Conservation (phyloP, 2,329 filamentous ascomycete species). For the Harringtonia aguacate region DNA sequence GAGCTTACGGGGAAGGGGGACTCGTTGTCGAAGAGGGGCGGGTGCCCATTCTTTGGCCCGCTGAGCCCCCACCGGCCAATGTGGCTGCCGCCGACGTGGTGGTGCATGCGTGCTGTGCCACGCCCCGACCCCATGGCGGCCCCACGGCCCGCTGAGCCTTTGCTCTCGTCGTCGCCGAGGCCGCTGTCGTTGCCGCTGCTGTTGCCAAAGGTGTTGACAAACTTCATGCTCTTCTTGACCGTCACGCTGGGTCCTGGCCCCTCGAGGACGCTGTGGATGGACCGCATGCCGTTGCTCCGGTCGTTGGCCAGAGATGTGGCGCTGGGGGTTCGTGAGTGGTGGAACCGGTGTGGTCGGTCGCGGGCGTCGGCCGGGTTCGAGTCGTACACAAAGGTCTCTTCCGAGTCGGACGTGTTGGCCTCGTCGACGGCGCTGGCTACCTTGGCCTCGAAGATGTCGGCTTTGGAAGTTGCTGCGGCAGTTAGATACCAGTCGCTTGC, state of each 20-base stretch:
- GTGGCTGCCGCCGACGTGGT: slow-evolving; percentile 40
- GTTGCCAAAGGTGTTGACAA: slow-evolving; percentile 68
- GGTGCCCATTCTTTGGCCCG: slow-evolving; percentile 53
- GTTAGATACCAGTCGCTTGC: no score
- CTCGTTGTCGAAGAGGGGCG: slow-evolving; percentile 66
- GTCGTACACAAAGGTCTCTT: slow-evolving; percentile 98
- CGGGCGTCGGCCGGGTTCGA: slow-evolving; percentile 73
- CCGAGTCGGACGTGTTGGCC: slow-evolving; percentile 91
- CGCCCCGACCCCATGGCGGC: slow-evolving; percentile 50
- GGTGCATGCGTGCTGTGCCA: slow-evolving; percentile 64
- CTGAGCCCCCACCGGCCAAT: slow-evolving; percentile 64
- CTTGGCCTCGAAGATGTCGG: slow-evolving; percentile 95
- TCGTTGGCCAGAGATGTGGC: slow-evolving; percentile 76
- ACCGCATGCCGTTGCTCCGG: slow-evolving; percentile 43
- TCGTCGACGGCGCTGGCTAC: slow-evolving; percentile 94
- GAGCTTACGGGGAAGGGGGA: slow-evolving; percentile 59
- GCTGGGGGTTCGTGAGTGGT: slow-evolving; percentile 86
- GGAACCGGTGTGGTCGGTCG: slow-evolving; percentile 54
- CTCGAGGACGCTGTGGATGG: slow-evolving; percentile 59
- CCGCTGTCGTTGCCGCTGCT: slow-evolving; percentile 43
- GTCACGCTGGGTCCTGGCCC: slow-evolving; percentile 32
- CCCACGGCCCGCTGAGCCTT: slow-evolving; percentile 46
- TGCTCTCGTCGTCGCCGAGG: slow-evolving; percentile 57
- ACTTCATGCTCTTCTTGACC: slow-evolving; percentile 93
- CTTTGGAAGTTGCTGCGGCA: slow-evolving; percentile 73